Conservation (phyloP, 768 basidiomycete genomes). For the Coprinellus micaceus region DNA sequence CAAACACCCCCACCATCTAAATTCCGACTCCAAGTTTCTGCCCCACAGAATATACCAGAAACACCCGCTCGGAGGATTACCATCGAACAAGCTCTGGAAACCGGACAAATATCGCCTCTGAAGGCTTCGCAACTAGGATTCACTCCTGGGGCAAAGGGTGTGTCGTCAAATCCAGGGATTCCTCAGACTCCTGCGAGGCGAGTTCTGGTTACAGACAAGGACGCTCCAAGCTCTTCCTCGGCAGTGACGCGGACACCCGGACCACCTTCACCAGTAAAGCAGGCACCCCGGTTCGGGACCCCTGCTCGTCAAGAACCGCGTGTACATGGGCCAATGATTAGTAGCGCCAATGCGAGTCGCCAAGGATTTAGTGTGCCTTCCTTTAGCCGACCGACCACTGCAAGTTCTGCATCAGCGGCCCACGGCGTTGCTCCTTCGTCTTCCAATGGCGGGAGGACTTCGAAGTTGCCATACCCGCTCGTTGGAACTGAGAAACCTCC, state of each 20-base stretch:
- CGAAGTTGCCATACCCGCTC: conserved; percentile 36
- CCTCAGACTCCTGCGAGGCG: no score
- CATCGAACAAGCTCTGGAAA: conserved; percentile 46
- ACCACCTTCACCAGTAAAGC: conserved; percentile 14
- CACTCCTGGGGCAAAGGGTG: conserved; percentile 15
- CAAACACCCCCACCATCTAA: conserved; percentile 14
- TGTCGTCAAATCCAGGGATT: no score
- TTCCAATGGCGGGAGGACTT: not conserved
- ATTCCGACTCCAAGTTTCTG: conserved; percentile 28
- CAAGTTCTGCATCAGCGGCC: not conserved
- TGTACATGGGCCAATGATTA: not conserved
- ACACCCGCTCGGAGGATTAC: conserved; percentile 68
- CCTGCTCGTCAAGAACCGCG: conserved; percentile 8
- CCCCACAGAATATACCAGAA: conserved; percentile 31
- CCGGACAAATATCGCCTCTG: conserved; percentile 47
- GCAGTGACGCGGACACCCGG: conserved; percentile 19
- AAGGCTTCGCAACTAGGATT: conserved; percentile 37
- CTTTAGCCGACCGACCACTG: not conserved
- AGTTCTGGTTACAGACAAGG: no score
- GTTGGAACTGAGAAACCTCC: conserved; percentile 9
- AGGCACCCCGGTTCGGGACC: not conserved
- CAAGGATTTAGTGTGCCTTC: not conserved
- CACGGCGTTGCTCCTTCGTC: conserved; percentile 3
- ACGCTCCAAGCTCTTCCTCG: no score
- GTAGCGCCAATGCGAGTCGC: conserved; percentile 2